These are phyloP conservation scores for Ascochyta koolunga DNA, from an alignment of 2,329 filamentous ascomycete species.

Conservation along the genomic window DNA sequence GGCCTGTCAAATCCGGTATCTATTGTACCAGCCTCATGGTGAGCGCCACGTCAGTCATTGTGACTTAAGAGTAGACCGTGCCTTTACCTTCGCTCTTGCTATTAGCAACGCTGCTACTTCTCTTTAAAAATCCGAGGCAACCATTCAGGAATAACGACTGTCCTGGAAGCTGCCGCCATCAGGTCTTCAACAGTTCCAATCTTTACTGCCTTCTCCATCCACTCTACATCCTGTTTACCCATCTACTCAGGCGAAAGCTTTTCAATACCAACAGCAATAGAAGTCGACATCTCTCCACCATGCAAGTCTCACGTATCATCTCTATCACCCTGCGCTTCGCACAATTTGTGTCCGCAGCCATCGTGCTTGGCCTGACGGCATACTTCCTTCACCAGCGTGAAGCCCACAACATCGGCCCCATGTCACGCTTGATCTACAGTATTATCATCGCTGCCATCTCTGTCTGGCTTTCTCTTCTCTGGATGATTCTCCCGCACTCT, in stretches of 20 bases:
- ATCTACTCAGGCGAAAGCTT: not conserved
- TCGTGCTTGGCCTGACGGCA: constrained; percentile 48
- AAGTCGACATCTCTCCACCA: constrained; percentile 14
- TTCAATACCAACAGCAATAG: not conserved
- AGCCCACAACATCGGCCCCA: constrained; percentile 57
- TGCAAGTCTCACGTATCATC: constrained; percentile 52
- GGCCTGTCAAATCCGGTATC: not conserved
- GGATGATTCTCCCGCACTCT: constrained; percentile 71
- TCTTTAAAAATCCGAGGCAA: not conserved
- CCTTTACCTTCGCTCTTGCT: not conserved
- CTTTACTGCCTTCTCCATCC: not conserved
- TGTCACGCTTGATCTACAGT: constrained; percentile 75
- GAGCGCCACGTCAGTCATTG: not conserved
- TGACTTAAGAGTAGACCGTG: not conserved
- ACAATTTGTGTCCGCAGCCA: constrained; percentile 71
- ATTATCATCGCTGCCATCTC: constrained; percentile 72
- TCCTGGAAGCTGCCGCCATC: not conserved
- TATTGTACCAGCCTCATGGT: not conserved
- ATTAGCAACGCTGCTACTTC: not conserved
- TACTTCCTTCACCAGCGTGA: constrained; percentile 25
- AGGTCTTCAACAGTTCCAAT: not conserved
- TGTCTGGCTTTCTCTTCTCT: constrained; percentile 70
- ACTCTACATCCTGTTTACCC: not conserved
- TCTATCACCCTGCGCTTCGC: constrained; percentile 64
- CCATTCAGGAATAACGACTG: not conserved